Evolutionary conservation across 23 red algal genomes (phyloP).

Genomic region (Gracilaria domingensis): DNA sequence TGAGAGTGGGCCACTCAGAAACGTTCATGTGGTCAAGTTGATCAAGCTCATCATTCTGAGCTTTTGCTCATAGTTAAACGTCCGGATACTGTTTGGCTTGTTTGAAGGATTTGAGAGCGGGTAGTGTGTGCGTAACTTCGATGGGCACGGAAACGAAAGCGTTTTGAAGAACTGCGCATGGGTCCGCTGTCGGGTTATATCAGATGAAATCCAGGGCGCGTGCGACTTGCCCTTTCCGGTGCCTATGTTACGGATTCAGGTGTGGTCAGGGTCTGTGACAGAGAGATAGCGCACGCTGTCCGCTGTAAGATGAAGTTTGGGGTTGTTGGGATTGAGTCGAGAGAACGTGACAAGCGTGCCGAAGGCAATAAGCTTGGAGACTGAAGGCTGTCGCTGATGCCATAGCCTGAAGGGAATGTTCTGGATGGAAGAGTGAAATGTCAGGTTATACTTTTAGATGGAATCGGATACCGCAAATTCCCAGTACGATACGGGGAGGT

Average conservation of each 20-base stretch:
- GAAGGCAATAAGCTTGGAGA: background rate
- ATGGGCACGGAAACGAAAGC: background rate
- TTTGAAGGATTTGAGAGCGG: background rate
- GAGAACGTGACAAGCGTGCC: background rate
- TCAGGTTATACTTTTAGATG: constrained; percentile 15
- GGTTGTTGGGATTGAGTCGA: background rate
- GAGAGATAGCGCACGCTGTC: background rate
- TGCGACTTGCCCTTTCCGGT: background rate
- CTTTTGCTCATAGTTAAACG: background rate
- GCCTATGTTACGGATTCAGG: background rate
- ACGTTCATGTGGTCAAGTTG: constrained; percentile 38
- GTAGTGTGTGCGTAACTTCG: background rate
- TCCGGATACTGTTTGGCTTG: constrained; percentile 56
- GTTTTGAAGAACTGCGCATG: background rate
- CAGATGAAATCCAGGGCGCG: constrained; percentile 40
- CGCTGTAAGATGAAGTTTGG: background rate
- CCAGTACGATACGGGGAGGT: constrained; percentile 1
- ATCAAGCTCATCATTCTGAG: constrained; percentile 41
- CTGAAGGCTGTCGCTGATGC: background rate
- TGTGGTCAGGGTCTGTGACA: background rate
- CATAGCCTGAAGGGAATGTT: constrained; percentile 7
- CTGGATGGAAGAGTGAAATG: background rate
- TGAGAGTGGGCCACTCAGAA: background rate
- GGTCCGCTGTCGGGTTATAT: constrained; percentile 15
- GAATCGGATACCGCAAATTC: constrained; percentile 1